Percentiles rank a stretch among this genome's conserved stretches.
phyloP scores from a whole-genome alignment of 495 filamentous ascomycete genomes.

The Viridothelium virens region DNA sequence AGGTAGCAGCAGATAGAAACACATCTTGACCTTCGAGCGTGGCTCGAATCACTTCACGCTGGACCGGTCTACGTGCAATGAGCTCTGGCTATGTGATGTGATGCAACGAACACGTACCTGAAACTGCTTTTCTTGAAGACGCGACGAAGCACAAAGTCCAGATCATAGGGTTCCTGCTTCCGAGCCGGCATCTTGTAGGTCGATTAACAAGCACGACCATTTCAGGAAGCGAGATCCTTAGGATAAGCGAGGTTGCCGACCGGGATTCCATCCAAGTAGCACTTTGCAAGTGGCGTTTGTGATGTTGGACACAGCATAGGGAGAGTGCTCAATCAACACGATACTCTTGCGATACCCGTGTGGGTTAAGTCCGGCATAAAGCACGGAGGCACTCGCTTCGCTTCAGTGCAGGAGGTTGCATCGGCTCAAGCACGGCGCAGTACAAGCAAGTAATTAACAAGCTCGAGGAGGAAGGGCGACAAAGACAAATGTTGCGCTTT shows the following conservation, averaged over 20 bases:
- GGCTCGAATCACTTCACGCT: constrained; percentile 77
- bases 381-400: neutral
- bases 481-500: neutral
- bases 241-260: neutral
- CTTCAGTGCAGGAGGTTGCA: neutral
- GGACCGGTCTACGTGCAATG: constrained; percentile 53
- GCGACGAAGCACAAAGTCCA: constrained; percentile 75
- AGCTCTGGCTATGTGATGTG: constrained; percentile 19
- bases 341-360: neutral
- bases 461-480: neutral
- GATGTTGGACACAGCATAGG: neutral
- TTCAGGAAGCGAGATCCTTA: neutral
- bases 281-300: neutral
- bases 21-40: constrained; percentile 81
- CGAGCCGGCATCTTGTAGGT: neutral
- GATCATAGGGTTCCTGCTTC: constrained; percentile 41
- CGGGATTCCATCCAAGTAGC: neutral
- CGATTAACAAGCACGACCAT: neutral
- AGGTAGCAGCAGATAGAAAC: constrained; percentile 92
- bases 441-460: neutral
- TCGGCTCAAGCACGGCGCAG: constrained; percentile 1
- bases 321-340: neutral
- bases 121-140: constrained; percentile 74
- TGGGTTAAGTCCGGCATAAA: neutral
- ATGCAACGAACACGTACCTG: constrained; percentile 43